phyloP scores from a whole-genome alignment of 2,329 filamentous ascomycete species.

The Xylariaceae sp. region DNA sequence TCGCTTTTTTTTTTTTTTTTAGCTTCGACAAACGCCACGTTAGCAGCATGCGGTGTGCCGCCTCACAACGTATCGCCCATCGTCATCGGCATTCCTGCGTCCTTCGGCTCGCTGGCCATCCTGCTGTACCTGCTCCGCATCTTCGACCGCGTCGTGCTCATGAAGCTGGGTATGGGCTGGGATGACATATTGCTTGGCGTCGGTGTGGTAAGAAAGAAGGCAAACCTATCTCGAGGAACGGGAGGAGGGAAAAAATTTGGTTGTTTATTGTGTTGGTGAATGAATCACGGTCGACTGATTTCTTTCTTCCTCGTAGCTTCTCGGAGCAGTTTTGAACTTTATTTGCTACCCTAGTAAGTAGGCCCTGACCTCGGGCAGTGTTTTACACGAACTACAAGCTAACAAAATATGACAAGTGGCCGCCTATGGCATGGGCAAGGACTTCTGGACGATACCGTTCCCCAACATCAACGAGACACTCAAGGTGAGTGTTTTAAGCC shows the following conservation, averaged over 20 bases:
- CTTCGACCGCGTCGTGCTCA: conserved; percentile 3
- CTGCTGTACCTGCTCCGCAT: conserved; percentile 7
- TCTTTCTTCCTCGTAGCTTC: background rate
- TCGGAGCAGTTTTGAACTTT: conserved; percentile 5
- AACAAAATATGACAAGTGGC: conserved; percentile 2
- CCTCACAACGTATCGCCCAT: conserved; percentile 2
- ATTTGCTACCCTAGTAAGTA: conserved; percentile 8
- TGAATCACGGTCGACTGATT: background rate
- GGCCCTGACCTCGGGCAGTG: too few relatives aligned
- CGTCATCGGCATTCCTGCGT: conserved; percentile 4
- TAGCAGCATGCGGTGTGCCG: conserved; percentile 5
- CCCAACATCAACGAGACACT: conserved; percentile 7
- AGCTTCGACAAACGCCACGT: conserved; percentile 8
- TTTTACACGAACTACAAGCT: too few relatives aligned
- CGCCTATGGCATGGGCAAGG: conserved; percentile 5
- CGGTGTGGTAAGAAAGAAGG: conserved; percentile 6
- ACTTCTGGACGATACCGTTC: conserved; percentile 9
- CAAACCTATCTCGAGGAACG: background rate
- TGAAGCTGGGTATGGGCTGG: conserved; percentile 4
- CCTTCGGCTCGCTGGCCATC: conserved; percentile 8
- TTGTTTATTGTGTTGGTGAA: too few relatives aligned
- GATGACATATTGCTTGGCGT: conserved; percentile 6
- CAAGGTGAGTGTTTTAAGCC: conserved; percentile 3
- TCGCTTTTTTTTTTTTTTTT: too few relatives aligned
- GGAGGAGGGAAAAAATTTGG: too few relatives aligned